A percentile compares a stretch with the other conserved stretches of the same genome.
Conservation (phyloP, 495 filamentous ascomycete species). For the Penicillium soppii region DNA sequence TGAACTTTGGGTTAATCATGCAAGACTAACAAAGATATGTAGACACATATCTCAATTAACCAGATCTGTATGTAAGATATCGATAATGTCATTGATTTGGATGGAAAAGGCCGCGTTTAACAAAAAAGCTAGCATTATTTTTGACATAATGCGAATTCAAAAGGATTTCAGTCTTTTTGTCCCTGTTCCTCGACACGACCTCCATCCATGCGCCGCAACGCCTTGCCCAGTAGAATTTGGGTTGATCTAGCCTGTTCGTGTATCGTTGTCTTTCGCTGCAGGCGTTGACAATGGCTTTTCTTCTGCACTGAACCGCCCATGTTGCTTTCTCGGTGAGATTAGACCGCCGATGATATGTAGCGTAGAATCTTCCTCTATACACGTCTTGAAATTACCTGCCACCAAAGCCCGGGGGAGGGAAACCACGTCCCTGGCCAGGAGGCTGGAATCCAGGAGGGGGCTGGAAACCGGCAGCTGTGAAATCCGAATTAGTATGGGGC, state of each 20-base stretch:
- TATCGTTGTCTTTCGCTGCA: slow-evolving; percentile 9
- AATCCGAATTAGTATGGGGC: slow-evolving; percentile 19
- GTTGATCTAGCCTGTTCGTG: slow-evolving; percentile 23
- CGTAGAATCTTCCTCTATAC: slow-evolving; percentile 20
- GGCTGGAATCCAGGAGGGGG: slow-evolving; percentile 71
- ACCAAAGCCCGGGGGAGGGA: slow-evolving; percentile 74
- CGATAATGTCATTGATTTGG: background rate
- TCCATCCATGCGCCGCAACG: slow-evolving; percentile 51
- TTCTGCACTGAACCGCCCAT: slow-evolving; percentile 8
- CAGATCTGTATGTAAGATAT: no score
- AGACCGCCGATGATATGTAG: slow-evolving; percentile 20
- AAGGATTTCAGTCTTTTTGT: slow-evolving; percentile 27
- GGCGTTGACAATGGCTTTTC: slow-evolving; percentile 3
- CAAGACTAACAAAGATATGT: no score
- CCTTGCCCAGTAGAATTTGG: slow-evolving; percentile 42
- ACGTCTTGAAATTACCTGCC: slow-evolving; percentile 55
- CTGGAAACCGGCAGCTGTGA: slow-evolving; percentile 58
- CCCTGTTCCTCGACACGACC: slow-evolving; percentile 31
- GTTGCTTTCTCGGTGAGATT: slow-evolving; percentile 12
- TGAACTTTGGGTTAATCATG: no score
- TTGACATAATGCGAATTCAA: slow-evolving; percentile 28
- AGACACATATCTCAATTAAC: no score
- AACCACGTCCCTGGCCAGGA: slow-evolving; percentile 64
- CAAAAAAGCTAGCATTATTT: slow-evolving; percentile 37
- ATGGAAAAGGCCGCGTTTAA: background rate